phyloP scores from a whole-genome alignment of 2,329 filamentous ascomycete genomes.

The Aspergillus neoniger region DNA sequence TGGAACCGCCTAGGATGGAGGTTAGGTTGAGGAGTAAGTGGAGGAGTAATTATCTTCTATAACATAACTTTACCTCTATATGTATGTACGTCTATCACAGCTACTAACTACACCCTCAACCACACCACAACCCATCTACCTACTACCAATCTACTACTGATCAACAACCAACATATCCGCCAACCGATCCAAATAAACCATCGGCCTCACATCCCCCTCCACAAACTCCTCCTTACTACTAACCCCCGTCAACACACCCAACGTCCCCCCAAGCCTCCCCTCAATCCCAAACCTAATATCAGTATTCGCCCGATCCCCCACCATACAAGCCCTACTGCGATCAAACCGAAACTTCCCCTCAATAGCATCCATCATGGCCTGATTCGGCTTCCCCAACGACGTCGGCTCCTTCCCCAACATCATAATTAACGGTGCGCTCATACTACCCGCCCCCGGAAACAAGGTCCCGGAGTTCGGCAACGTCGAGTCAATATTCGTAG shows the following conservation, averaged over 20 bases:
- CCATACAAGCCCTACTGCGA: slow-evolving; percentile 84
- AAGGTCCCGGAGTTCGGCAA: slow-evolving; percentile 78
- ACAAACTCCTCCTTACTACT: slow-evolving; percentile 79
- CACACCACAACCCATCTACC: not conserved
- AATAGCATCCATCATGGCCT: slow-evolving; percentile 99
- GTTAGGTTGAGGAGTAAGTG: not conserved
- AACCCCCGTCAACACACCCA: slow-evolving; percentile 90
- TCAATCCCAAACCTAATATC: slow-evolving; percentile 96
- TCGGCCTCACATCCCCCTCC: slow-evolving; percentile 71
- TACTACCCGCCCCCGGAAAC: slow-evolving; percentile 88
- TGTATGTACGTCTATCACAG: not conserved
- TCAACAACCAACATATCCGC: slow-evolving; percentile 64
- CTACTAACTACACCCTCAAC: not conserved
- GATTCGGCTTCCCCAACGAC: slow-evolving; percentile 88
- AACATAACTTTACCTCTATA: not conserved
- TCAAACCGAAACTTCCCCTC: slow-evolving; percentile 94
- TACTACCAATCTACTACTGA: slow-evolving; percentile 1
- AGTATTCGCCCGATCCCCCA: slow-evolving; percentile 90
- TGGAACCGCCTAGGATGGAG: not conserved
- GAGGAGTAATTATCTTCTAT: not conserved
- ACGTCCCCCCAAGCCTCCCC: slow-evolving; percentile 83
- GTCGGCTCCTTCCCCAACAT: slow-evolving; percentile 70
- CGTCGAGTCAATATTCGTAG: slow-evolving; percentile 90
- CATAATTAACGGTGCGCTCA: slow-evolving; percentile 74
- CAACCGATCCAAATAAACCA: slow-evolving; percentile 80